phyloP scores from a whole-genome alignment of 305 asterid species.

The Fraxinus nigra region DNA sequence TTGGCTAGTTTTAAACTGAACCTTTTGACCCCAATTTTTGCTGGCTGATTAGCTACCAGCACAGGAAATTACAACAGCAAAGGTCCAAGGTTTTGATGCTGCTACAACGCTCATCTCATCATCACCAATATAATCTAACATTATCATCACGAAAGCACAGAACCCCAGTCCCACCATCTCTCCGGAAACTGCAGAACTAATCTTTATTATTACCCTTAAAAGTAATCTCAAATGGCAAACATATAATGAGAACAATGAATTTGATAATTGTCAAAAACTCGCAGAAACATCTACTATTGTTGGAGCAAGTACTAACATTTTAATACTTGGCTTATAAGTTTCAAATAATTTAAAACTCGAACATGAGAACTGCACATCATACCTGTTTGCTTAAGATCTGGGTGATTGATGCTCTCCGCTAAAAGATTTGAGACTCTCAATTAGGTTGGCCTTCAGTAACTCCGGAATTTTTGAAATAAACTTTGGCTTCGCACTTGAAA shows the following conservation, averaged over 20 bases:
- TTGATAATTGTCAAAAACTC: not conserved
- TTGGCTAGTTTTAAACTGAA: not conserved
- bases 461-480: conserved; percentile 13
- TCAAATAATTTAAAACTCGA: not conserved
- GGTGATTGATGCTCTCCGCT: not conserved
- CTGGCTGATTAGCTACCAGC: not conserved
- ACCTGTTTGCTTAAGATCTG: not conserved
- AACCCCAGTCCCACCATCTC: not conserved
- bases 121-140: not conserved
- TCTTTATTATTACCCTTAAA: not conserved
- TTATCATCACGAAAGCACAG: not conserved
- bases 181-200: not conserved
- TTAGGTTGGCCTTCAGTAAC: conserved; percentile 10
- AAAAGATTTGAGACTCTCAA: conserved; percentile 7
- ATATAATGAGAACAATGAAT: not conserved
- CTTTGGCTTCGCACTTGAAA: not conserved
- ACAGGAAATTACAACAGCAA: not conserved
- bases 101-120: not conserved
- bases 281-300: not conserved
- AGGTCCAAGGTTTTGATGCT: not conserved
- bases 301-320: not conserved
- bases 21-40: not conserved
- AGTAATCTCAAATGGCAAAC: not conserved
- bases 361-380: not conserved
- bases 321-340: not conserved